These are phyloP conservation scores for Aphanomyces cochlioides DNA, from an alignment of 352 stramenopile species.

Conservation along the genomic window DNA sequence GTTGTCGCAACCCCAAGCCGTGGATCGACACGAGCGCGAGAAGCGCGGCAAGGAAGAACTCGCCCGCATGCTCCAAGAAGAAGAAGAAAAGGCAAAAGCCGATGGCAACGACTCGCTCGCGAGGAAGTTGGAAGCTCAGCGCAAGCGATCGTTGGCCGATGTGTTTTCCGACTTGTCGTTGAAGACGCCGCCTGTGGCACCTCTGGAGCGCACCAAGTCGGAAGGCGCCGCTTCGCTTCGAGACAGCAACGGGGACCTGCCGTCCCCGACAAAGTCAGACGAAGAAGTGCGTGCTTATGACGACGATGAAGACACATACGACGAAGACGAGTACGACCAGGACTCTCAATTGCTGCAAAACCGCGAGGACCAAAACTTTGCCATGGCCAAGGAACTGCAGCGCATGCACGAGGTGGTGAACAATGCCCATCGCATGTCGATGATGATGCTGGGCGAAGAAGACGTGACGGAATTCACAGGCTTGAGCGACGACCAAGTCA, in stretches of 20 bases:
- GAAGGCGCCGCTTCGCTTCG: slow-evolving; percentile 4
- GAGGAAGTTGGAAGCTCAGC: slow-evolving; percentile 76
- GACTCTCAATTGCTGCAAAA: slow-evolving; percentile 70
- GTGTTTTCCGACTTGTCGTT: slow-evolving; percentile 13
- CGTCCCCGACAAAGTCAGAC: neutral
- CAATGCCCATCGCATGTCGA: slow-evolving; percentile 71
- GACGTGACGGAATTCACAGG: slow-evolving; percentile 51
- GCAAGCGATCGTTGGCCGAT: slow-evolving; percentile 65
- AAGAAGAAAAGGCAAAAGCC: slow-evolving; percentile 72
- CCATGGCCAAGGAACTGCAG: slow-evolving; percentile 71
- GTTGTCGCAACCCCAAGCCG: slow-evolving; percentile 47
- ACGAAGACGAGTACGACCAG: slow-evolving; percentile 70
- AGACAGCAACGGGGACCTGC: slow-evolving; percentile 9
- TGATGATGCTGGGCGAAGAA: slow-evolving; percentile 77
- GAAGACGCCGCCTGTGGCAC: neutral
- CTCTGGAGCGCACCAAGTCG: slow-evolving; percentile 7
- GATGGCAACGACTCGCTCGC: slow-evolving; percentile 71
- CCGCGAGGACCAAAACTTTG: slow-evolving; percentile 83
- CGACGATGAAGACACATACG: slow-evolving; percentile 48
- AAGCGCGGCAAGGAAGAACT: slow-evolving; percentile 74
- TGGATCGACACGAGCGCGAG: slow-evolving; percentile 63
- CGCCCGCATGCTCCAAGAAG: slow-evolving; percentile 66
- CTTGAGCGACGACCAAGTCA: slow-evolving; percentile 82
- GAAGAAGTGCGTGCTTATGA: slow-evolving; percentile 14
- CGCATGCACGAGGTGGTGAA: slow-evolving; percentile 81